Percentiles rank a stretch among this genome's conserved stretches.
These are phyloP conservation scores for Chalaropsis thielavioides DNA, from an alignment of 2,329 filamentous ascomycete genomes.

Conservation along the genomic window DNA sequence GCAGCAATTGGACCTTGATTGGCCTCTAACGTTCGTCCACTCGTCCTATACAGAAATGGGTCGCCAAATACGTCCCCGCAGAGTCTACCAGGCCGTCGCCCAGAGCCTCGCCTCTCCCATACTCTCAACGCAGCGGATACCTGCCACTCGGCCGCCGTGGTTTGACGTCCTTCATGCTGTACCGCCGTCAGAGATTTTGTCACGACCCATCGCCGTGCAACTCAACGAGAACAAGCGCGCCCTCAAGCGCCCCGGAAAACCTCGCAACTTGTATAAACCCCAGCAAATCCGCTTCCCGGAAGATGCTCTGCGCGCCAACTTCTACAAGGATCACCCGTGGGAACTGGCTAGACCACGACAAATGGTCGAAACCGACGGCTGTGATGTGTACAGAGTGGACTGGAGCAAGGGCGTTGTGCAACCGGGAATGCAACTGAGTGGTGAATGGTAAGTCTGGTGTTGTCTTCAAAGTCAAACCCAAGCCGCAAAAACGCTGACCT, in stretches of 20 bases:
- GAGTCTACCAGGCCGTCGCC: slow-evolving; percentile 34
- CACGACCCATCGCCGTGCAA: slow-evolving; percentile 35
- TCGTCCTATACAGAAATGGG: slow-evolving; percentile 25
- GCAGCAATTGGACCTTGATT: not conserved
- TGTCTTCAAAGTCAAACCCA: not conserved
- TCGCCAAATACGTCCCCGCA: slow-evolving; percentile 33
- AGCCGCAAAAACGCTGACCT: not conserved
- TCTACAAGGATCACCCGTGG: slow-evolving; percentile 94
- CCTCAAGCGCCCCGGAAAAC: slow-evolving; percentile 34
- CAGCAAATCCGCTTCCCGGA: slow-evolving; percentile 67
- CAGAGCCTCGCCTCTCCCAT: slow-evolving; percentile 31
- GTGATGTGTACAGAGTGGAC: slow-evolving; percentile 59
- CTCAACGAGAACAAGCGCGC: slow-evolving; percentile 13
- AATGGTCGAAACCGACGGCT: slow-evolving; percentile 72
- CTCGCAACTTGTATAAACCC: slow-evolving; percentile 68
- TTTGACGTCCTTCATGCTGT: slow-evolving; percentile 36
- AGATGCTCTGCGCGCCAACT: slow-evolving; percentile 63
- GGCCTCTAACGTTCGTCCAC: not conserved
- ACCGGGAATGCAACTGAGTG: slow-evolving; percentile 59
- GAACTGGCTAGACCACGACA: slow-evolving; percentile 80
- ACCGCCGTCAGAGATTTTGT: slow-evolving; percentile 44
- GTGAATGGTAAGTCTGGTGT: slow-evolving; percentile 54
- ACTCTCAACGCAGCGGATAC: slow-evolving; percentile 23
- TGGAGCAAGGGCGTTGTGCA: slow-evolving; percentile 68
- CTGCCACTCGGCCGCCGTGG: slow-evolving; percentile 32